Conservation (phyloP, 176 grass and related monocot genomes). For the Carex littledalei region DNA sequence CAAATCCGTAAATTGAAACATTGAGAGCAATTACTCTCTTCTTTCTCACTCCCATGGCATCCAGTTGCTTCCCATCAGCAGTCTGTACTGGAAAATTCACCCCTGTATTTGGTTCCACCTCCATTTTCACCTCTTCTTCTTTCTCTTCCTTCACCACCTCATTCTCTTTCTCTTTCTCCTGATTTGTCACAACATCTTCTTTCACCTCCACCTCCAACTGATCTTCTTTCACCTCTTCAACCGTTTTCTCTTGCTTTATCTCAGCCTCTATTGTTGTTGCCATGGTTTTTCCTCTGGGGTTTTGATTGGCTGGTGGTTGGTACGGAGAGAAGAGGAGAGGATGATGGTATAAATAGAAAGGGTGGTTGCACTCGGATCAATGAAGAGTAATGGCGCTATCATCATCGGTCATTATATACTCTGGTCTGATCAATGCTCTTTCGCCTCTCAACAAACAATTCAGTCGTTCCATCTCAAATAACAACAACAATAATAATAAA, state of each 20-base stretch:
- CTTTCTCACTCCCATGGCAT: conserved; percentile 22
- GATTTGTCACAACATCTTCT: background rate
- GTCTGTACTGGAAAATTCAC: conserved; percentile 13
- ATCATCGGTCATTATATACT: background rate
- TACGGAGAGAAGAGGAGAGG: background rate
- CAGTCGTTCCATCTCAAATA: background rate
- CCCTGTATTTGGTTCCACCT: conserved; percentile 11
- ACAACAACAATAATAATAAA: background rate
- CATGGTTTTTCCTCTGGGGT: background rate
- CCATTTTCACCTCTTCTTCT: conserved; percentile 25
- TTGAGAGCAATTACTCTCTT: conserved; percentile 19
- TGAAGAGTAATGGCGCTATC: conserved; percentile 7
- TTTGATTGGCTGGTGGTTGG: background rate
- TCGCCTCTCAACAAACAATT: background rate
- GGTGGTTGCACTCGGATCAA: conserved; percentile 11
- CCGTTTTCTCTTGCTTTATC: conserved; percentile 1
- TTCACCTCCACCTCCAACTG: background rate
- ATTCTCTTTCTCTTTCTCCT: background rate
- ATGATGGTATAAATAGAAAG: conserved; percentile 12
- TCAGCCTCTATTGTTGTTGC: conserved; percentile 5
- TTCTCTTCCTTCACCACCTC: background rate
- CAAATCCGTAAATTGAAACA: conserved; percentile 34
- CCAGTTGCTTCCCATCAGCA: conserved; percentile 18
- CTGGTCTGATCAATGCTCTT: background rate
- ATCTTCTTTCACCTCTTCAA: background rate